phyloP scores from a whole-genome alignment of 2,329 filamentous ascomycete species.

The Botrytis deweyae region DNA sequence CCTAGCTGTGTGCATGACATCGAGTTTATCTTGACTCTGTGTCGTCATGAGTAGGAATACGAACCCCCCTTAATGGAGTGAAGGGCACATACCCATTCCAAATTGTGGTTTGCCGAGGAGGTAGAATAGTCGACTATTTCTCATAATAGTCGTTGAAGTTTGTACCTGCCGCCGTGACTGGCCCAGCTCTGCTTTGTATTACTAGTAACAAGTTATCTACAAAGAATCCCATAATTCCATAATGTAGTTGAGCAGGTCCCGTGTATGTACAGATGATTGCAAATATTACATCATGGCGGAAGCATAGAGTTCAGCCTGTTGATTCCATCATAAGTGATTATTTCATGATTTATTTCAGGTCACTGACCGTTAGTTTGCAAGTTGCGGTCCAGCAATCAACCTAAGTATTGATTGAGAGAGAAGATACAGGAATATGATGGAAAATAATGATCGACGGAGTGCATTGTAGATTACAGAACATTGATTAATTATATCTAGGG shows the following conservation, averaged over 20 bases:
- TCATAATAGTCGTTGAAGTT: neutral
- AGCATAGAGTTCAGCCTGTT: neutral
- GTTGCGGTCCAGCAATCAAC: neutral
- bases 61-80: neutral
- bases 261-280: neutral
- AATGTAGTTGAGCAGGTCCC: neutral
- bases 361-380: neutral
- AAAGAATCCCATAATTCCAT: neutral
- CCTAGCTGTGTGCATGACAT: neutral
- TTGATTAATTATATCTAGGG: neutral
- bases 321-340: neutral
- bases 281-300: neutral
- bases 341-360: neutral
- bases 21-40: neutral
- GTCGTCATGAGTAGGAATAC: neutral
- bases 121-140: neutral
- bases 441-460: neutral
- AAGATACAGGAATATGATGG: neutral
- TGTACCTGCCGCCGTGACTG: neutral
- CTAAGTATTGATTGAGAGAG: neutral
- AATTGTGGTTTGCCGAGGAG: neutral
- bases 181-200: neutral
- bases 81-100: neutral
- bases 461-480: neutral
- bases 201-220: neutral